phyloP scores from a whole-genome alignment of 306 rosid species.

The Prunus fruticosa region DNA sequence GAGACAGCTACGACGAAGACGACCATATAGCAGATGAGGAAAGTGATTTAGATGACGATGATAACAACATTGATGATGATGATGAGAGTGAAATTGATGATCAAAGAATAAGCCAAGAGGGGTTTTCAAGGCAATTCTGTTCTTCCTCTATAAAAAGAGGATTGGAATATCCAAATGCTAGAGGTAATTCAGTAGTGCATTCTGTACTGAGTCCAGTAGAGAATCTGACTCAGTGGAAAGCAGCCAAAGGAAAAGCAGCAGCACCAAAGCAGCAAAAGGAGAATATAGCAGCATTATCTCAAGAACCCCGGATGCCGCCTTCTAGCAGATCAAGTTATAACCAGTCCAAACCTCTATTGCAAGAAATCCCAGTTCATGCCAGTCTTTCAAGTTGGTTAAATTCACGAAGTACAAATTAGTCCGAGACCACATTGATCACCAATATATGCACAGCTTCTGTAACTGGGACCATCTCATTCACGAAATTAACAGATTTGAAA shows the following conservation, averaged over 20 bases:
- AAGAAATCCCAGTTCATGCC: conserved; percentile 63
- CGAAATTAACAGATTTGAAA: background rate
- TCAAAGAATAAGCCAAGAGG: conserved; percentile 29
- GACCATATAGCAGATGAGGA: conserved; percentile 45
- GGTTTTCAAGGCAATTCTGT: conserved; percentile 16
- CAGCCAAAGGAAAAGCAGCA: conserved; percentile 67
- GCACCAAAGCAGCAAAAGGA: conserved; percentile 58
- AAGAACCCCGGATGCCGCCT: conserved; percentile 26
- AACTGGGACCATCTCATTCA: background rate
- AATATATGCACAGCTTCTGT: conserved; percentile 5
- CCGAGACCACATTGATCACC: conserved; percentile 16
- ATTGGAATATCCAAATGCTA: background rate
- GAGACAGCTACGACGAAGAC: conserved; percentile 54
- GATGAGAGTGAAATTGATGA: conserved; percentile 28
- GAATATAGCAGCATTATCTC: conserved; percentile 36
- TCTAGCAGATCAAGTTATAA: conserved; percentile 24
- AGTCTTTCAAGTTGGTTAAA: conserved; percentile 82
- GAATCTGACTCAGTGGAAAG: conserved; percentile 83
- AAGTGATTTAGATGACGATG: conserved; percentile 48
- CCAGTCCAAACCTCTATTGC: conserved; percentile 48
- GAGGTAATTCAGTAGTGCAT: conserved; percentile 31
- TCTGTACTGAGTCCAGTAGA: conserved; percentile 77
- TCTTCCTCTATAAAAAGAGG: conserved; percentile 17
- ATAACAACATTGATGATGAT: conserved; percentile 32
- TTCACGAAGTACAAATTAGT: conserved; percentile 36